These are phyloP conservation scores for Ulmus americana DNA, from an alignment of 331 rosid species.

Conservation along the genomic window DNA sequence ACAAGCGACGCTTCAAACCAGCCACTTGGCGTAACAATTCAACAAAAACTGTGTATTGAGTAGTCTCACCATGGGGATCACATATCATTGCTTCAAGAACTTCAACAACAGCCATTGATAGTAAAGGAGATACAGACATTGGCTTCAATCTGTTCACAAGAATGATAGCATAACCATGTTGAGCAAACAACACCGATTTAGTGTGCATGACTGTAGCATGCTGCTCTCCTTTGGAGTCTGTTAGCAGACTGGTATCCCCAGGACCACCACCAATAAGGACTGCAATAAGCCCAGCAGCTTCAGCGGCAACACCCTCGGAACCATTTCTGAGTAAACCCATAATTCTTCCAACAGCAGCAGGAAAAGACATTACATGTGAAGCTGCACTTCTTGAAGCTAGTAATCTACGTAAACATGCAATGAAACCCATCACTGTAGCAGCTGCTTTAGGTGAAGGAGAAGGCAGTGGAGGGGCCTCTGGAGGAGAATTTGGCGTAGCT, in stretches of 20 bases:
- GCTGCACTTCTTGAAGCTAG: constrained; percentile 90
- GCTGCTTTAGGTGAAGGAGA: constrained; percentile 99
- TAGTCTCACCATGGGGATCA: constrained; percentile 95
- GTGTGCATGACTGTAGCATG: constrained; percentile 95
- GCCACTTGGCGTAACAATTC: constrained; percentile 97
- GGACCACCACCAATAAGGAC: constrained; percentile 98
- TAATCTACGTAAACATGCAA: constrained; percentile 85
- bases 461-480: constrained; percentile 93
- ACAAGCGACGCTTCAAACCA: constrained; percentile 93
- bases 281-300: constrained; percentile 91
- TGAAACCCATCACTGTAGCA: constrained; percentile 94
- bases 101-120: constrained; percentile 94
- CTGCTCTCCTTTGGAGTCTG: constrained; percentile 94
- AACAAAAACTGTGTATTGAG: constrained; percentile 88
- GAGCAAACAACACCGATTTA: constrained; percentile 90
- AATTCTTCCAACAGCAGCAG: constrained; percentile 98
- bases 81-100: constrained; percentile 98
- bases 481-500: constrained; percentile 95
- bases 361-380: constrained; percentile 95
- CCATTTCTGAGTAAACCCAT: constrained; percentile 99
- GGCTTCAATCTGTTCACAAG: constrained; percentile 90
- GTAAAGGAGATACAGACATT: constrained; percentile 82
- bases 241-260: constrained; percentile 53
- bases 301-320: constrained; percentile 95
- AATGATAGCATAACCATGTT: constrained; percentile 63